Conservation (phyloP, 805 yeast species). For the Jamesozyma hellenica region DNA sequence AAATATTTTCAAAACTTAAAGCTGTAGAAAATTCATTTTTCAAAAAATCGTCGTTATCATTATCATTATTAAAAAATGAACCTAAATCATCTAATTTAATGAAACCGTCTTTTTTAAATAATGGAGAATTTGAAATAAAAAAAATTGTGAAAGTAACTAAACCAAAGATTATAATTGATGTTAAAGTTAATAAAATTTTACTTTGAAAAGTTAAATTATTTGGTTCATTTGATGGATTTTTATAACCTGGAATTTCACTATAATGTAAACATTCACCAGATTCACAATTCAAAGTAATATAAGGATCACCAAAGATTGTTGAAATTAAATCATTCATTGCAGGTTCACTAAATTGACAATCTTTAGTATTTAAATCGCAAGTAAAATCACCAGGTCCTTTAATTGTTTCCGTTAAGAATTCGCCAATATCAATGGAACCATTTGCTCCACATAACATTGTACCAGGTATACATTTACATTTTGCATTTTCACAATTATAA, state of each 20-base stretch:
- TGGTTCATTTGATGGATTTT: slow-evolving; percentile 41
- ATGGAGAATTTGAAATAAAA: slow-evolving; percentile 49
- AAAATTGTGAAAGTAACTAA: slow-evolving; percentile 28
- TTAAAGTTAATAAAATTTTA: slow-evolving; percentile 35
- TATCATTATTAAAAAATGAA: slow-evolving; percentile 10
- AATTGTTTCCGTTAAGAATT: slow-evolving; percentile 81
- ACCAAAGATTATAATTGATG: slow-evolving; percentile 33
- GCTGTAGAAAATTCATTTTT: slow-evolving; percentile 53
- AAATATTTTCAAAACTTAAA: slow-evolving; percentile 63
- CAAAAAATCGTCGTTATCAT: slow-evolving; percentile 30
- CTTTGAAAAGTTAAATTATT: slow-evolving; percentile 22
- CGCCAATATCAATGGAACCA: slow-evolving; percentile 91
- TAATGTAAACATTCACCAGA: slow-evolving; percentile 90
- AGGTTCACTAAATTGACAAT: slow-evolving; percentile 84
- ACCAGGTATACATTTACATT: slow-evolving; percentile 87
- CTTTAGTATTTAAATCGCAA: slow-evolving; percentile 54
- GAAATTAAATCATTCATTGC: slow-evolving; percentile 87
- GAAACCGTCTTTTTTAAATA: slow-evolving; percentile 34
- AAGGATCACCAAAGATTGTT: slow-evolving; percentile 90
- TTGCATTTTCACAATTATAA: slow-evolving; percentile 65
- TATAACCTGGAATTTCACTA: slow-evolving; percentile 88
- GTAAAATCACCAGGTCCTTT: slow-evolving; percentile 87
- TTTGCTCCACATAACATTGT: slow-evolving; percentile 88
- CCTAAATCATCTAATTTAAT: slow-evolving; percentile 17
- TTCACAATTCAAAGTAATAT: slow-evolving; percentile 67